These are phyloP conservation scores for Pseudopyrenochaeta lycopersici DNA, from an alignment of 2,329 filamentous ascomycete species.

Conservation along the genomic window DNA sequence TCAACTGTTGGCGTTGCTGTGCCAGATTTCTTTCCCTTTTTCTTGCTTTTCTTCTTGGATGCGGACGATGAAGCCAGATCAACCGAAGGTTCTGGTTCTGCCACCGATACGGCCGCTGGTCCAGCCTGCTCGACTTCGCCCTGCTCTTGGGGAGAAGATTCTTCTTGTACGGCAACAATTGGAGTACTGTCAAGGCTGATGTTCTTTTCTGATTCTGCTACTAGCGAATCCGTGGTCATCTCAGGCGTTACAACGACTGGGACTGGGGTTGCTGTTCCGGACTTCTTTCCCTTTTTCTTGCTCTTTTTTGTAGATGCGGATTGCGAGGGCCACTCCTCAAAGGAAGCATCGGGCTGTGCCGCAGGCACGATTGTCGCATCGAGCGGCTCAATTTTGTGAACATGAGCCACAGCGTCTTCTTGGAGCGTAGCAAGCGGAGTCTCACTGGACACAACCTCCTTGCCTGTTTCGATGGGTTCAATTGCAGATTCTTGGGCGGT, in stretches of 20 bases:
- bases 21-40: conserved; percentile 37
- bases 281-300: conserved; percentile 31
- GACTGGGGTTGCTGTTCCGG: conserved; percentile 13
- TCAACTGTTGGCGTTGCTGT: conserved; percentile 18
- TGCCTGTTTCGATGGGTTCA: not conserved
- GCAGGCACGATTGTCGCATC: conserved; percentile 16
- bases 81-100: conserved; percentile 1
- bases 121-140: conserved; percentile 5
- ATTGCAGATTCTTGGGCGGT: not conserved
- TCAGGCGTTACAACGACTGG: not conserved
- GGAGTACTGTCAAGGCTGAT: too few relatives aligned
- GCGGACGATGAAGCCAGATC: conserved; percentile 8
- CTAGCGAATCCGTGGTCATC: too few relatives aligned
- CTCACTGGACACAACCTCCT: not conserved
- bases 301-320: conserved; percentile 22
- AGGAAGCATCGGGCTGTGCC: not conserved
- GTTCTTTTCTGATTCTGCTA: too few relatives aligned
- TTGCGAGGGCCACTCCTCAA: conserved; percentile 2
- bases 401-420: conserved; percentile 4
- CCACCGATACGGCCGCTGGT: conserved; percentile 17
- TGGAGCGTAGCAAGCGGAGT: not conserved
- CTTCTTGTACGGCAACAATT: too few relatives aligned
- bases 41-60: conserved; percentile 35
- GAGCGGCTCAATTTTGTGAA: not conserved
- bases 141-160: not conserved